Conservation (phyloP, 331 rosid species). For the Spiraea crenata region DNA sequence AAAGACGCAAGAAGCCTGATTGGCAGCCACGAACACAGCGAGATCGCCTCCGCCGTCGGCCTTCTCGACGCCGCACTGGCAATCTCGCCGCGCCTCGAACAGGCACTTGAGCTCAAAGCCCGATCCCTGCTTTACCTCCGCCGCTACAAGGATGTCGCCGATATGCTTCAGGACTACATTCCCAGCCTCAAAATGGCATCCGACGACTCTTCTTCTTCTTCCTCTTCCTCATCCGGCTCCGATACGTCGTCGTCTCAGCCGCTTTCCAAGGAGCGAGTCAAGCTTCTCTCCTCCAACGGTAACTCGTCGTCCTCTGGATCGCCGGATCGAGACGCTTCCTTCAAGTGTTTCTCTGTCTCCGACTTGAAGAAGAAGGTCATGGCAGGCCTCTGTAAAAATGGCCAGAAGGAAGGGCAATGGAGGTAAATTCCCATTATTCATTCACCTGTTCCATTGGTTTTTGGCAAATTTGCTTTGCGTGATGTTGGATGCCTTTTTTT, state of each 20-base stretch:
- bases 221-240: constrained; percentile 1
- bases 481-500: neutral
- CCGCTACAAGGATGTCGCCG: constrained; percentile 81
- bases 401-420: constrained; percentile 93
- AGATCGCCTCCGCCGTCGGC: constrained; percentile 58
- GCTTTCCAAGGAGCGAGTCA: constrained; percentile 66
- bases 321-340: constrained; percentile 47
- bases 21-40: constrained; percentile 69
- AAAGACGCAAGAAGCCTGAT: constrained; percentile 74
- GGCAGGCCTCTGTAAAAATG: constrained; percentile 78
- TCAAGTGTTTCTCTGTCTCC: constrained; percentile 92
- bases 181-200: constrained; percentile 72
- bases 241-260: constrained; percentile 53
- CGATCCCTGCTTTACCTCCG: constrained; percentile 66
- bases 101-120: constrained; percentile 81
- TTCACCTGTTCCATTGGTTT: constrained; percentile 43
- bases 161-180: constrained; percentile 93
- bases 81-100: constrained; percentile 69
- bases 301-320: constrained; percentile 42
- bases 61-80: constrained; percentile 81
- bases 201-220: constrained; percentile 46
- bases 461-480: constrained; percentile 15
- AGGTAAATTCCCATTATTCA: constrained; percentile 41
- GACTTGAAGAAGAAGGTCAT: constrained; percentile 92
- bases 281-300: constrained; percentile 46